Base-by-base conservation (phyloP, 805 yeast species). In the Myxozyma neglecta region DNA sequence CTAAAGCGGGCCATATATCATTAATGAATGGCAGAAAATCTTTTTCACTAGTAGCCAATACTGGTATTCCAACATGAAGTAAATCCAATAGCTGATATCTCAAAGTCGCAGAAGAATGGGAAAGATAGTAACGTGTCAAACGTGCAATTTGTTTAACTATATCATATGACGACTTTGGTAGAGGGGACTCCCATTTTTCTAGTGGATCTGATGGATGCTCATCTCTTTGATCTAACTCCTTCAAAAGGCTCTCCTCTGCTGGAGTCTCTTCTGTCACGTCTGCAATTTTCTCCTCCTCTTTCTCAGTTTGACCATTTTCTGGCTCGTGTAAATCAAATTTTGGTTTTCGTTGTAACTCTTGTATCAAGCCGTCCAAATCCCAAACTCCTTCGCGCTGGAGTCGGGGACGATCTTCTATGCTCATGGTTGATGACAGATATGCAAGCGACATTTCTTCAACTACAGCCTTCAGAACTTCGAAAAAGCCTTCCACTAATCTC, bases 401-500 rank as follows among this genome's bases (percentile, higher is more conserved):
- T 4, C 65, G 46, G 6, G 55, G 53, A 14, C n/a, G 18, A n/a
- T 55, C 61, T 39, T 60, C 65, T 5, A 60, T 35, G 42, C 44
- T 7, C 47, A 60, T 18, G 6, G 20, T 20, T 6, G 49, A 6
- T 3, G 57, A 29, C 54, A 53, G 6, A 29, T 44, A 50, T 11
- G 50, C 56, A 14, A 36, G 14, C 2, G 60, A 35, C 2, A 60
- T 61, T 32, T 66, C 85, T 37, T 75, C 74, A 6, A 85, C 76
- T 4, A 89, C 73, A 32, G 84, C 85, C 56, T 82, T 82, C 69
- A 92, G 90, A 0, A 90, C 87, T 2, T 80, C 74, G 64, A 91
- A 88, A 61, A 90, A 86, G 1, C 90, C 89, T 60, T 86, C 86
- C 57, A 89, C 85, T 16, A 94, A 75, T 14, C 79, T 77, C 1